phyloP scores from a whole-genome alignment of 768 basidiomycete genomes.

The Russula compacta region DNA sequence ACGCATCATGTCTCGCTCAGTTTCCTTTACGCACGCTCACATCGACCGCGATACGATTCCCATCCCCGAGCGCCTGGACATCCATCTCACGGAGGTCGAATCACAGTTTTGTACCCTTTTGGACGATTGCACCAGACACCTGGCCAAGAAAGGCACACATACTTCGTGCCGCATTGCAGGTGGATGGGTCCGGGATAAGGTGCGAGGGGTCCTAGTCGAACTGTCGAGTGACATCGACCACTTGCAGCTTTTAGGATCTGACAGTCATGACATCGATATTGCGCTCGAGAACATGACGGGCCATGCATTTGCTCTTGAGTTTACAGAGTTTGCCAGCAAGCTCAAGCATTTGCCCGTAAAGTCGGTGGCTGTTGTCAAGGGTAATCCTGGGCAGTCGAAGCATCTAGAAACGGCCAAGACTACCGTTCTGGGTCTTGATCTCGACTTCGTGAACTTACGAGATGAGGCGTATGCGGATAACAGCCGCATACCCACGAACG shows the following conservation, averaged over 20 bases:
- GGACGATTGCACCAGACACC: conserved; percentile 60
- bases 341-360: conserved; percentile 45
- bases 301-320: conserved; percentile 71
- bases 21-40: conserved; percentile 4
- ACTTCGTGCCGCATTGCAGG: conserved; percentile 87
- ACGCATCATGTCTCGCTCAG: conserved; percentile 24
- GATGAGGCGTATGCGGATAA: conserved; percentile 84
- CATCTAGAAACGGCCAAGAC: conserved; percentile 94
- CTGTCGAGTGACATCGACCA: neutral
- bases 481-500: conserved; percentile 81
- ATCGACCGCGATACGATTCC: conserved; percentile 25
- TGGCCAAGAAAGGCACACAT: conserved; percentile 42
- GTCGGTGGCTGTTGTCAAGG: conserved; percentile 72
- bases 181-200: conserved; percentile 99
- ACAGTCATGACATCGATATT: conserved; percentile 90
- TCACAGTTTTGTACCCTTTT: conserved; percentile 64
- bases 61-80: conserved; percentile 27
- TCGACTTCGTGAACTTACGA: conserved; percentile 91
- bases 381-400: conserved; percentile 95
- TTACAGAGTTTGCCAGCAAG: conserved; percentile 52
- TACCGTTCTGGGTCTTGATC: conserved; percentile 65
- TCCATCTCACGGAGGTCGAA: conserved; percentile 63
- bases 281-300: conserved; percentile 89
- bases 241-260: conserved; percentile 61
- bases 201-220: conserved; percentile 27